Evolutionary conservation across 2,329 filamentous ascomycete species (phyloP).

Genomic region (Aspergillus sp.): DNA sequence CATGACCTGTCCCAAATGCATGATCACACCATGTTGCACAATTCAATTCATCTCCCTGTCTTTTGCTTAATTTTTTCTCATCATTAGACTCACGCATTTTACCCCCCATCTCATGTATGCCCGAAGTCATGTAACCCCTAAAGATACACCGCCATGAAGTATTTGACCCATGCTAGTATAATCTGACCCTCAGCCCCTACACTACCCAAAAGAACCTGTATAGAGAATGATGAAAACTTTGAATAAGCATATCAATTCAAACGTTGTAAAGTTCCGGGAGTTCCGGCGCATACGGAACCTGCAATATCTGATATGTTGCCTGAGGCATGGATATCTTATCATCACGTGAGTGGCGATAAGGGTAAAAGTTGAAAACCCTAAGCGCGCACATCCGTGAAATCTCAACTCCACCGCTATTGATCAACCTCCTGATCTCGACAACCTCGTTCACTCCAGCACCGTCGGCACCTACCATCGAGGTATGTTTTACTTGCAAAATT

Average conservation of each 20-base stretch:
- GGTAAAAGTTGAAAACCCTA: slow-evolving; percentile 30
- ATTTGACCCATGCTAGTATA: slow-evolving; percentile 21
- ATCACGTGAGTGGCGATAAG: slow-evolving; percentile 32
- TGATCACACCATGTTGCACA: slow-evolving; percentile 15
- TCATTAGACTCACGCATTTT: slow-evolving; percentile 21
- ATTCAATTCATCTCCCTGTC: slow-evolving; percentile 13
- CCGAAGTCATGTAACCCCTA: slow-evolving; percentile 43
- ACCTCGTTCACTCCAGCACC: slow-evolving; percentile 29
- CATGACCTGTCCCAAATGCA: slow-evolving; percentile 20
- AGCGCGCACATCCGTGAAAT: slow-evolving; percentile 31
- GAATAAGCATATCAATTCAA: slow-evolving; percentile 6
- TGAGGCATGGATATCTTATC: slow-evolving; percentile 16
- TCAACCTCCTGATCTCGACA: slow-evolving; percentile 16
- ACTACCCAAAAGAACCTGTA: slow-evolving; percentile 27
- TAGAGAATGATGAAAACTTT: slow-evolving; percentile 24
- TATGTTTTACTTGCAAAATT: slow-evolving; percentile 34
- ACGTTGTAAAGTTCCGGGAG: neutral
- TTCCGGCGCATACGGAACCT: neutral
- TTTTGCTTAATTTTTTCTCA: slow-evolving; percentile 25
- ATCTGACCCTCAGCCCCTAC: slow-evolving; percentile 19
- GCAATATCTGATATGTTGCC: slow-evolving; percentile 1
- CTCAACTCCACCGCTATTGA: neutral
- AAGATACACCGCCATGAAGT: slow-evolving; percentile 37
- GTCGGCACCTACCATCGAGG: slow-evolving; percentile 36
- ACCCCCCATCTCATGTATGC: slow-evolving; percentile 35